Conservation (phyloP, 2,329 filamentous ascomycete species). For the Juglanconis sp. region DNA sequence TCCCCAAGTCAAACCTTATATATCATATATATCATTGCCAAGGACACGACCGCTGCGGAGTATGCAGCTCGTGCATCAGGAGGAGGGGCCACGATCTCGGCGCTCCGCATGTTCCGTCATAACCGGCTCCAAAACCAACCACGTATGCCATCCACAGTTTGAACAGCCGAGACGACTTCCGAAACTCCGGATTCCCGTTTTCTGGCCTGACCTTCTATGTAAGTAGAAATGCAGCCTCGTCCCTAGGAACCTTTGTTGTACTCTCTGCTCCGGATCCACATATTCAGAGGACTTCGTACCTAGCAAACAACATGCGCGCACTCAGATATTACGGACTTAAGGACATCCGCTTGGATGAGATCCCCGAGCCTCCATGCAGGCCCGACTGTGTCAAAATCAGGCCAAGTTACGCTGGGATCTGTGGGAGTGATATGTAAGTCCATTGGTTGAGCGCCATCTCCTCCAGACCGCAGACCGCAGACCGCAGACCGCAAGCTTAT, state of each 20-base stretch:
- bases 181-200: too few relatives aligned
- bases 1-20: background rate
- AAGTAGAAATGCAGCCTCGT: too few relatives aligned
- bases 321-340: constrained; percentile 9
- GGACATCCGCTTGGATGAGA: constrained; percentile 13
- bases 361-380: constrained; percentile 29
- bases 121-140: too few relatives aligned
- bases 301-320: constrained; percentile 7
- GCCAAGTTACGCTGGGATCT: constrained; percentile 30
- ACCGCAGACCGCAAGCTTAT: background rate
- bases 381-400: constrained; percentile 20
- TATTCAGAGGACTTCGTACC: background rate
- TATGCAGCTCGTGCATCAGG: background rate
- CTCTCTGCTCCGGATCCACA: background rate
- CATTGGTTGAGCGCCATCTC: constrained; percentile 3
- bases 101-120: background rate
- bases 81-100: background rate
- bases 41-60: background rate
- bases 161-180: too few relatives aligned
- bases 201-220: too few relatives aligned
- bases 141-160: too few relatives aligned
- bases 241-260: background rate
- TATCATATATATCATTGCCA: background rate
- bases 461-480: background rate
- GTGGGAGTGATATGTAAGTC: constrained; percentile 31